Evolutionary conservation across 2,329 filamentous ascomycete genomes (phyloP).

Genomic region (Bimuria novae-zelandiae): DNA sequence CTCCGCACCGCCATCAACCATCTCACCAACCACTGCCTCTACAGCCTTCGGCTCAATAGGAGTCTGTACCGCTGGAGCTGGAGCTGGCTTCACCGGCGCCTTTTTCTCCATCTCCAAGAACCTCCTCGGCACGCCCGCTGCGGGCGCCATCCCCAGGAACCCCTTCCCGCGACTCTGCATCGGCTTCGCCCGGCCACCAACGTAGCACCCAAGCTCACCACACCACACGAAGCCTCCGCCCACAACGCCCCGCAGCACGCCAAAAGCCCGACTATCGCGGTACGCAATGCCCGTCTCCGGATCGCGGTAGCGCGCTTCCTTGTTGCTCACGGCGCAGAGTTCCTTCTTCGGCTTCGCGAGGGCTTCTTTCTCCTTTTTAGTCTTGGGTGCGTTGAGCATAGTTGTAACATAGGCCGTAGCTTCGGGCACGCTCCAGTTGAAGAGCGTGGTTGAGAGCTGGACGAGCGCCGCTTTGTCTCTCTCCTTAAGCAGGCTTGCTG

Average conservation of each 20-base stretch:
- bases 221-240: constrained; percentile 83
- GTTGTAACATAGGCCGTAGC: constrained; percentile 34
- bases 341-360: constrained; percentile 37
- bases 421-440: constrained; percentile 37
- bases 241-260: constrained; percentile 75
- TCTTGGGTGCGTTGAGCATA: constrained; percentile 55
- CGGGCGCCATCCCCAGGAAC: constrained; percentile 59
- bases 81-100: background rate
- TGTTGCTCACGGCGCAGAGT: constrained; percentile 79
- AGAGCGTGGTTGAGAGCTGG: constrained; percentile 56
- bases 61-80: background rate
- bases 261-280: constrained; percentile 77
- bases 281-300: constrained; percentile 83
- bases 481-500: constrained; percentile 44
- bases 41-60: background rate
- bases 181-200: constrained; percentile 61
- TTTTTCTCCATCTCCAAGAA: constrained; percentile 56
- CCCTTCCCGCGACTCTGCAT: constrained; percentile 36
- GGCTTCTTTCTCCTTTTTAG: constrained; percentile 47
- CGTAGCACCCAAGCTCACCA: constrained; percentile 77
- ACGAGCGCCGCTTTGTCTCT: constrained; percentile 56
- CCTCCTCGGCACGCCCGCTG: constrained; percentile 77
- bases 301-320: constrained; percentile 81
- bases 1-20: background rate
- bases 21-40: background rate